Evolutionary conservation across 495 filamentous ascomycete species (phyloP).

Genomic region (Podospora appendiculata): DNA sequence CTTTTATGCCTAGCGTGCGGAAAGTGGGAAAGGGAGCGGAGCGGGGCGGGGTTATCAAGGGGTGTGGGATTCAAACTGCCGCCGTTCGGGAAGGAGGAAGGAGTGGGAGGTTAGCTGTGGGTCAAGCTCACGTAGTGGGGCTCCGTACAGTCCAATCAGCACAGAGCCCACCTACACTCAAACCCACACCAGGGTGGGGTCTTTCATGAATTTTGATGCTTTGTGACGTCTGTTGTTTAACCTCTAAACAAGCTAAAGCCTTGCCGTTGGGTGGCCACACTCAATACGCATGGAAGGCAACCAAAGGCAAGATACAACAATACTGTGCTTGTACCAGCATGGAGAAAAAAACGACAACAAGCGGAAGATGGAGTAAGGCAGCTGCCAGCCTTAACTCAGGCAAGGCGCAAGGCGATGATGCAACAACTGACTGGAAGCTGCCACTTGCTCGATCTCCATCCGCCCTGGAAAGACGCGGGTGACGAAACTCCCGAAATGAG

Average conservation of each 20-base stretch:
- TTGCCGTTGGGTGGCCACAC: not conserved
- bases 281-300: not conserved
- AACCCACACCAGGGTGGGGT: constrained; percentile 1
- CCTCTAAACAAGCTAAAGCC: not conserved
- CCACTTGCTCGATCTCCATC: no score
- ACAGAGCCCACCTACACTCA: not conserved
- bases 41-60: constrained; percentile 3
- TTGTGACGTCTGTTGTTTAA: constrained; percentile 15
- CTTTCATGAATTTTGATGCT: constrained; percentile 4
- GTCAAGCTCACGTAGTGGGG: no score
- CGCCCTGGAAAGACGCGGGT: no score
- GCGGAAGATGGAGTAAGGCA: no score
- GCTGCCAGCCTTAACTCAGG: no score
- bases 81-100: constrained; percentile 2
- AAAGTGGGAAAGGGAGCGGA: not conserved
- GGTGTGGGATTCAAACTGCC: constrained; percentile 7
- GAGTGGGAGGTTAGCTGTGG: not conserved
- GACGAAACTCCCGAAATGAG: no score
- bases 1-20: not conserved
- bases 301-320: no score
- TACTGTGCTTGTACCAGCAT: no score
- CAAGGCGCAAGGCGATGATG: no score
- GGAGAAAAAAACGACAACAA: no score
- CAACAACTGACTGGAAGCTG: no score
- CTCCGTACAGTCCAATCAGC: not conserved